phyloP scores from a whole-genome alignment of 2,329 filamentous ascomycete genomes.

The Graphilbum fragrans region DNA sequence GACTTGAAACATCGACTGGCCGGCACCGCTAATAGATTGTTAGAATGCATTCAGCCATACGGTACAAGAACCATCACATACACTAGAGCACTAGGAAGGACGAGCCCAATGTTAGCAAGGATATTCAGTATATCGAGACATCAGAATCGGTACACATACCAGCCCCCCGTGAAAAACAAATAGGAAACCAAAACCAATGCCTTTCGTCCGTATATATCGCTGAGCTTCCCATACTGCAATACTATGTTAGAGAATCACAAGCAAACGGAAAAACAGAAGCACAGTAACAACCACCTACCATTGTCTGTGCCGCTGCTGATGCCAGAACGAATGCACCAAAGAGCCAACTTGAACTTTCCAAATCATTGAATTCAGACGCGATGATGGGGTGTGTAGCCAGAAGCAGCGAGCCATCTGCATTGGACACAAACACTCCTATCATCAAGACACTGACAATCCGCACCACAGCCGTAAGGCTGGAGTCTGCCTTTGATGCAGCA shows the following conservation, averaged over 20 bases:
- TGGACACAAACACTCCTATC: conserved; percentile 49
- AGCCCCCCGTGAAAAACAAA: conserved; percentile 33
- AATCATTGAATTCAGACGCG: conserved; percentile 45
- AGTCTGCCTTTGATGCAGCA: too few relatives aligned
- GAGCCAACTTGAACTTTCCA: conserved; percentile 46
- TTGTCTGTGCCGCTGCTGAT: conserved; percentile 35
- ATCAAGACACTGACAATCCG: conserved; percentile 8
- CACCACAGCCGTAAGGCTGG: neutral
- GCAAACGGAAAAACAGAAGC: neutral
- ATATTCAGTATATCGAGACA: too few relatives aligned
- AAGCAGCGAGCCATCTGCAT: conserved; percentile 51
- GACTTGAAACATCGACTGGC: conserved; percentile 32
- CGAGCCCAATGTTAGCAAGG: too few relatives aligned
- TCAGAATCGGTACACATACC: too few relatives aligned
- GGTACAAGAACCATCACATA: conserved; percentile 9
- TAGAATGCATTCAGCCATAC: neutral
- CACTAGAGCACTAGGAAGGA: conserved; percentile 17
- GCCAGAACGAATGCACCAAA: conserved; percentile 40
- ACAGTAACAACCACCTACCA: conserved; percentile 24
- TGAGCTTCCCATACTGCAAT: conserved; percentile 38
- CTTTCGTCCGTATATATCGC: conserved; percentile 45
- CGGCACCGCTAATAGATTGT: conserved; percentile 23
- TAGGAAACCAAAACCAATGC: conserved; percentile 35
- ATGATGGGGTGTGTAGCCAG: conserved; percentile 53
- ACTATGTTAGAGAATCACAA: neutral